Evolutionary conservation across 805 yeast species (phyloP), one percentile per base, ranked within the genome.

Genomic region (Candida sakaeoensis): DNA sequence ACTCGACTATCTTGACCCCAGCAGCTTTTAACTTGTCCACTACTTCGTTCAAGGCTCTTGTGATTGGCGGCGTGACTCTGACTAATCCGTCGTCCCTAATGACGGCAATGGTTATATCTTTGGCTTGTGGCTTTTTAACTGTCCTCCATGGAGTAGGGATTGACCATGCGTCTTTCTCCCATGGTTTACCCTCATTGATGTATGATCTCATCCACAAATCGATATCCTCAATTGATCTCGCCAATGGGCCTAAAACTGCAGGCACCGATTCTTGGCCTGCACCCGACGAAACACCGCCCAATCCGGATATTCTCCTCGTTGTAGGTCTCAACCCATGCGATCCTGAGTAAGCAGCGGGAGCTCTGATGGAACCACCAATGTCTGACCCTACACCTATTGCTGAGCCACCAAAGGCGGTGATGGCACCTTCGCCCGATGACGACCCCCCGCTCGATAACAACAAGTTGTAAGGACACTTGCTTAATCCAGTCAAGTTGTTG

Each of bases 221-320:
- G 46, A 84, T 60, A 60, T 84, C 91, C 3, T 80, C 85, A 33
- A 80, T 63, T 3, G 77, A 61, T 50, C 82, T 72, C 4, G 85
- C 70, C 61, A 84, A 57, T 30, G 91, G 91, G 21, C 90, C 91
- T 35, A 71, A 71, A 19, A 80, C 84, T 12, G 83, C 79, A 28
- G 72, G 74, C 40, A 84, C 78, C 19, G 83, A 68, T 57, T 82
- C 85, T 55, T 79, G 82, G 37, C 40, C 40, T 27, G 34, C 40
- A 17, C 79, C 77, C 30, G 74, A 65, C 29, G 82, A 63, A 45
- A 82, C 15, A 28, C 40, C 40, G 41, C 79, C 78, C 18, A 41
- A 39, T 7, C 57, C 47, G 7, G 61, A 49, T 27, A 65, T 47
- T 51, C 74, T 57, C 44, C 57, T 59, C n/a, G 68, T 50, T 16